These are phyloP conservation scores for Neofusicoccum cordaticola DNA, from an alignment of 2,329 filamentous ascomycete genomes.

Conservation along the genomic window DNA sequence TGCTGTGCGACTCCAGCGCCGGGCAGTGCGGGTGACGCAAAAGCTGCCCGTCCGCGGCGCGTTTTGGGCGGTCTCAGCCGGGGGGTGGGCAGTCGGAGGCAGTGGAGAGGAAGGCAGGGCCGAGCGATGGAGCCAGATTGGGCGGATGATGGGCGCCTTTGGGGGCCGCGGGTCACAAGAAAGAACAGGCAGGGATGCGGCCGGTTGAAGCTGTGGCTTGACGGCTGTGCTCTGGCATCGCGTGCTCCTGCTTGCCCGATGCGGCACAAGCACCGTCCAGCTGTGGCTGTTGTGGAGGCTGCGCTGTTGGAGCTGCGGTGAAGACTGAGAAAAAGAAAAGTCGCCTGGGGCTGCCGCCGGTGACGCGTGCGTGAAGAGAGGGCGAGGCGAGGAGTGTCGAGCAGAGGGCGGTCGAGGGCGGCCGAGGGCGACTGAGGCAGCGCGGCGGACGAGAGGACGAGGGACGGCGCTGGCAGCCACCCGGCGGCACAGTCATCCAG, in stretches of 20 bases:
- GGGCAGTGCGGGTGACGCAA: neutral
- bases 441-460: too few species aligned
- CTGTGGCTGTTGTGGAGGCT: neutral
- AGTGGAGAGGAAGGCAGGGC: neutral
- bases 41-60: neutral
- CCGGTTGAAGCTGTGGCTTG: neutral
- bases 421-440: neutral
- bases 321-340: neutral
- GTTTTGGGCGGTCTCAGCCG: too few species aligned
- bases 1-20: neutral
- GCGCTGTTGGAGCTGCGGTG: neutral
- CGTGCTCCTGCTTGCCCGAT: neutral
- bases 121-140: neutral
- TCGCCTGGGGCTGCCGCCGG: too few species aligned
- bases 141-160: slow-evolving; percentile 4
- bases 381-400: neutral
- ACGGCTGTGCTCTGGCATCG: neutral
- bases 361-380: neutral
- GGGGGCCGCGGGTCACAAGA: neutral
- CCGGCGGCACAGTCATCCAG: neutral
- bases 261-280: neutral
- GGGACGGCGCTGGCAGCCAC: neutral
- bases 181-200: neutral
- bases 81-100: neutral
- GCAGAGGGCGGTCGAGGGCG: neutral